Percentiles rank a stretch among this genome's conserved stretches.
Conservation (phyloP, 768 basidiomycete species). For the Hemileccinum impolitum region DNA sequence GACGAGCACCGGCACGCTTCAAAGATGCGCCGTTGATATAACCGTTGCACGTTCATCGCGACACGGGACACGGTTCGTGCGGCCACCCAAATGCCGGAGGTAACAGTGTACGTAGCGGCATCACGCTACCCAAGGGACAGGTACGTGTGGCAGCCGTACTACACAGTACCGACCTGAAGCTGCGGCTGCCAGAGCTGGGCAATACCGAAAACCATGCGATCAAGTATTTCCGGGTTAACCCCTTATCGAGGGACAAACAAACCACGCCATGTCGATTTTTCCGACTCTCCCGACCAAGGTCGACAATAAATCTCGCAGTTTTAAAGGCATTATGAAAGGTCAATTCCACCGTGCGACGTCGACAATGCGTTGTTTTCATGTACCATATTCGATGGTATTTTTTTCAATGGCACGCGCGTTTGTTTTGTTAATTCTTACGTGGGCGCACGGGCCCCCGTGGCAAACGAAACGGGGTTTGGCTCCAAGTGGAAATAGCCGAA, state of each 20-base stretch:
- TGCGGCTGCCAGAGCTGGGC: background rate
- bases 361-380: slow-evolving; percentile 25
- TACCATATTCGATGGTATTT: slow-evolving; percentile 31
- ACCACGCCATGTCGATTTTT: slow-evolving; percentile 14
- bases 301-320: slow-evolving; percentile 1
- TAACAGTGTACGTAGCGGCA: background rate
- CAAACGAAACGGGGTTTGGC: slow-evolving; percentile 37
- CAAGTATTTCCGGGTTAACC: slow-evolving; percentile 21
- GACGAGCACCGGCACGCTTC: slow-evolving; percentile 4
- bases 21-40: slow-evolving; percentile 21
- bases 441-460: slow-evolving; percentile 39
- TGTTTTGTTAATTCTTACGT: slow-evolving; percentile 37
- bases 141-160: slow-evolving; percentile 11
- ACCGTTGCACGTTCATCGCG: slow-evolving; percentile 15
- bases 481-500: slow-evolving; percentile 39
- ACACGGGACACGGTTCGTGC: slow-evolving; percentile 12
- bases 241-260: slow-evolving; percentile 34
- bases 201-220: slow-evolving; percentile 19
- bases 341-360: slow-evolving; percentile 18
- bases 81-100: slow-evolving; percentile 25
- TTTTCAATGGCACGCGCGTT: slow-evolving; percentile 29
- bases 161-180: slow-evolving; percentile 3
- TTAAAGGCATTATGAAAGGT: slow-evolving; percentile 12
- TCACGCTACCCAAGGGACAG: background rate
- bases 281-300: slow-evolving; percentile 3